phyloP scores from a whole-genome alignment of 768 basidiomycete species.

The Termitomyces sp. region DNA sequence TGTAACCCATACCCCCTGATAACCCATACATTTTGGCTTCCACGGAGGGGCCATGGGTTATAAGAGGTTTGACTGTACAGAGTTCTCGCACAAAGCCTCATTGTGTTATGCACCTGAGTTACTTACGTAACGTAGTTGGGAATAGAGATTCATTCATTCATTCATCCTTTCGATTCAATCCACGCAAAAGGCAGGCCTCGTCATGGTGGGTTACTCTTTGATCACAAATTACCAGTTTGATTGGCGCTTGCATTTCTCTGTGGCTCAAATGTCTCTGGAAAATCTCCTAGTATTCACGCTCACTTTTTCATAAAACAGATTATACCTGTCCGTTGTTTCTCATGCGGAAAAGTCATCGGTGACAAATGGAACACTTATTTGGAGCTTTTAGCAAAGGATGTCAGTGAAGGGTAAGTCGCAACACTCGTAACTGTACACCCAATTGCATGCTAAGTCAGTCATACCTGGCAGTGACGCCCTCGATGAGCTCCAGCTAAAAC shows the following conservation, averaged over 20 bases:
- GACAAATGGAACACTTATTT: constrained; percentile 94
- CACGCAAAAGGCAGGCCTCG: neutral
- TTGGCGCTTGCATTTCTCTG: neutral
- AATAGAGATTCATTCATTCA: no score
- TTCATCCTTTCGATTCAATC: no score
- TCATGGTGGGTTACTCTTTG: constrained; percentile 1
- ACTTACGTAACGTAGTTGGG: no score
- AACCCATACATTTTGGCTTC: no score
- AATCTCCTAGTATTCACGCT: neutral
- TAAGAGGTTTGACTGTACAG: no score
- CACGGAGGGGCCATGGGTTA: no score
- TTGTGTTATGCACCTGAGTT: no score
- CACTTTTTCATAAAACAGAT: constrained; percentile 49
- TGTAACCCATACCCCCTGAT: no score
- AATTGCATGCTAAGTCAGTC: neutral
- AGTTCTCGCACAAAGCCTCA: no score
- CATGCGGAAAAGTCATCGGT: constrained; percentile 95
- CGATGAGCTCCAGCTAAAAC: constrained; percentile 82
- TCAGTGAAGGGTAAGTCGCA: constrained; percentile 77
- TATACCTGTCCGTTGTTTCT: constrained; percentile 93
- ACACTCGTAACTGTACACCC: neutral
- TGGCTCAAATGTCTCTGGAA: neutral
- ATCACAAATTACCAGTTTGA: neutral
- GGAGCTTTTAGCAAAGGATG: constrained; percentile 72
- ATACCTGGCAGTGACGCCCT: constrained; percentile 68